A percentile compares a stretch with the other conserved stretches of the same genome.
Evolutionary conservation across 495 filamentous ascomycete species (phyloP).

Genomic region (Margaritispora aquatica): DNA sequence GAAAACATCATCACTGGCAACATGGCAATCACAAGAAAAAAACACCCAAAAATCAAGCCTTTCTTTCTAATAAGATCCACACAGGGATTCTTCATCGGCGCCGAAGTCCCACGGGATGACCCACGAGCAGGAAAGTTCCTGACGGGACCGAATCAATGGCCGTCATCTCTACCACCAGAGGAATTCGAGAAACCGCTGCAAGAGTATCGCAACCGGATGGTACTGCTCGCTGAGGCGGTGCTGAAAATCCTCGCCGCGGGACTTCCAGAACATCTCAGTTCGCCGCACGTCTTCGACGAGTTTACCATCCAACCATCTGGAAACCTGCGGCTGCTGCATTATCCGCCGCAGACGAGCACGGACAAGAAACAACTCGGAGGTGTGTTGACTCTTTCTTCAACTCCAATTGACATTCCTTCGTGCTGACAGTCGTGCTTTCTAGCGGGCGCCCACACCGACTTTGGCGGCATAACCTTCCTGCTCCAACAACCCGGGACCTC

Average conservation of each 20-base stretch:
- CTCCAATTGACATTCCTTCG: not conserved
- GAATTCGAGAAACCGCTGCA: conserved; percentile 15
- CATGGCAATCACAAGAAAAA: no score
- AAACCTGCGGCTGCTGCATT: conserved; percentile 36
- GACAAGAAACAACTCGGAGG: conserved; percentile 30
- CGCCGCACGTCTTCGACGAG: conserved; percentile 31
- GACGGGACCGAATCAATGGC: conserved; percentile 42
- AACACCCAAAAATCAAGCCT: no score
- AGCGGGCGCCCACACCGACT: conserved; percentile 47
- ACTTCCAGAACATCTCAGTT: conserved; percentile 25
- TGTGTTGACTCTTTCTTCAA: not conserved
- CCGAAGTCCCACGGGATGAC: conserved; percentile 37
- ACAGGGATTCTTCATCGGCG: conserved; percentile 39
- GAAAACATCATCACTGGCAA: no score
- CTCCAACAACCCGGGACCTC: conserved; percentile 31
- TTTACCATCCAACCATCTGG: conserved; percentile 34
- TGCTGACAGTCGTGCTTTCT: not conserved
- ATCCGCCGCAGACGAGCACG: conserved; percentile 34
- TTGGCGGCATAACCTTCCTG: conserved; percentile 39
- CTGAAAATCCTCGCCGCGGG: conserved; percentile 33
- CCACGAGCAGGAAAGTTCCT: conserved; percentile 32
- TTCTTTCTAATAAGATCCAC: no score
- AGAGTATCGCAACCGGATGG: conserved; percentile 27
- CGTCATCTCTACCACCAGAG: conserved; percentile 15
- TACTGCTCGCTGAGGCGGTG: conserved; percentile 24